phyloP scores from a whole-genome alignment of 257 asterid species.

The Fraxinus americana region DNA sequence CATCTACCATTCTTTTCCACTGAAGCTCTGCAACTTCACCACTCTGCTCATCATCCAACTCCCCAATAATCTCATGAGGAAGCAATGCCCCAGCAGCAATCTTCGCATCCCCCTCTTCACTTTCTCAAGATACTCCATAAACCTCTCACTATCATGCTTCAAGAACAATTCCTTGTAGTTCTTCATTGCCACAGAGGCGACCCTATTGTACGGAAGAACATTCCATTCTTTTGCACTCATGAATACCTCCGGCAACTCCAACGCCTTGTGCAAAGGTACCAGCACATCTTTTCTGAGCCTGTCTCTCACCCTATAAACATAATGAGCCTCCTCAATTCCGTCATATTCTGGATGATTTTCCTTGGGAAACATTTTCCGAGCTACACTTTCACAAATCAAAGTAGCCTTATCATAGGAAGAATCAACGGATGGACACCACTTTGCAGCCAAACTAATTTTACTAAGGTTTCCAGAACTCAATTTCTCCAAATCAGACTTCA shows the following conservation, averaged over 20 bases:
- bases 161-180: slow-evolving; percentile 40
- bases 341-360: slow-evolving; percentile 33
- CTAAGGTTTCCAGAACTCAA: slow-evolving; percentile 32
- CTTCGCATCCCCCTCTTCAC: slow-evolving; percentile 49
- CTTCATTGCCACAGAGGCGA: slow-evolving; percentile 64
- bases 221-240: slow-evolving; percentile 63
- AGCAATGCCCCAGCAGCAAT: slow-evolving; percentile 63
- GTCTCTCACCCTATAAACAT: slow-evolving; percentile 47
- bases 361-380: slow-evolving; percentile 43
- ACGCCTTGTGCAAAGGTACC: slow-evolving; percentile 53
- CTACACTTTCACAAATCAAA: slow-evolving; percentile 49
- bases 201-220: slow-evolving; percentile 43
- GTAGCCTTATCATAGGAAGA: slow-evolving; percentile 59
- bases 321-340: slow-evolving; percentile 40
- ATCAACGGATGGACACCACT: slow-evolving; percentile 65
- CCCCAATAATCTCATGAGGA: slow-evolving; percentile 56
- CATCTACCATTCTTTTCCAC: slow-evolving; percentile 62
- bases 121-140: slow-evolving; percentile 41
- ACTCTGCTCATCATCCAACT: slow-evolving; percentile 28
- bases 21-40: slow-evolving; percentile 54
- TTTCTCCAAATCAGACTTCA: slow-evolving; percentile 44
- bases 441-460: slow-evolving; percentile 53
- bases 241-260: slow-evolving; percentile 60
- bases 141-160: slow-evolving; percentile 48
- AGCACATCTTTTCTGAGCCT: slow-evolving; percentile 58